Base-by-base conservation (phyloP, 1,284 basidiomycete genomes). In the Microbotryum saponariae region DNA sequence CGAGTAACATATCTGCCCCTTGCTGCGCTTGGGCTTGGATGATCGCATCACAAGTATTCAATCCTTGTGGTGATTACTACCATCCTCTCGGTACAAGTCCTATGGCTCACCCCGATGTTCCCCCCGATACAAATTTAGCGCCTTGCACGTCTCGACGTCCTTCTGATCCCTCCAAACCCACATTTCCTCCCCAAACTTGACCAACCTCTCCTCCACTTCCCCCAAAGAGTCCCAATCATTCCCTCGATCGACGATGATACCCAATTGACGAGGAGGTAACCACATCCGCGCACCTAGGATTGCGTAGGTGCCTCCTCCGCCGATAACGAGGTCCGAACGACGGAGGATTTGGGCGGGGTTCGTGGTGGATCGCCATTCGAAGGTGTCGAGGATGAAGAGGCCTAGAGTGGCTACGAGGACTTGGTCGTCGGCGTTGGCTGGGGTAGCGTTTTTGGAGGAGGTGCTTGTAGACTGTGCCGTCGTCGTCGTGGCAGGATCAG, bases 241-340 rank as follows among this genome's bases (percentile, higher is more conserved):
- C 4, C 92, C 92, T 72, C 80, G 80, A 76, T 97, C 91, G 51
- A 94, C 78, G 62, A 97, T 81, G 85, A 93, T 88, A 20, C 86
- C 87, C 37, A 91, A 75, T 52, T 80, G 73, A 10, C 78, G 69
- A 1, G 86, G 74, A 2, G 83, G 78, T 9, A 89, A 76, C 87
- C 89, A 89, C 73, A 92, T 82, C 45, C 90, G 81, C 25, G 88
- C 85, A 6, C 89, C 90, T 49, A 92, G 79, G 49, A 79, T 77
- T 60, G 74, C 74, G 59, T 77, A 77, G 9, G 79, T 88, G 1
- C 92, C 92, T 7, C 89, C 92, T 1, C 92, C 92, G 37, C 92
- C 92, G 63, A 96, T 90, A 3, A 65, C 54, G 8, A 23, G 37
- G 16, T 66, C 64, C 33, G 53, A 44, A n/a, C 87, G 92, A 42